Conservation (phyloP, 306 rosid genomes). For the Pterocarpus macrocarpus region DNA sequence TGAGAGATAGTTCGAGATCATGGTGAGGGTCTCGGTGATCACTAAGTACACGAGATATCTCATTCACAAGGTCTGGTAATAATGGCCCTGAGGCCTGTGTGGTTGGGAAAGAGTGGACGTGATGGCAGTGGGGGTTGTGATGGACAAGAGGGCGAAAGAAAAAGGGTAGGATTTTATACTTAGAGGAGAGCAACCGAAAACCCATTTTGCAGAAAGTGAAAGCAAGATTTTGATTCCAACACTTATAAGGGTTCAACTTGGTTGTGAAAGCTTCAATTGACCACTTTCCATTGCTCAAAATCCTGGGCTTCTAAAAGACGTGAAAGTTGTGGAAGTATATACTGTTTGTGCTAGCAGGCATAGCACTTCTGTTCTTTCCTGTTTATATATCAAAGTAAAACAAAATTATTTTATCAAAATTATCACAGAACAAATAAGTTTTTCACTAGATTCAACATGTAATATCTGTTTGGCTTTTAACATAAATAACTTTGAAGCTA, state of each 20-base stretch:
- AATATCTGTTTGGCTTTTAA: background rate
- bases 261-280: constrained; percentile 3
- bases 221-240: background rate
- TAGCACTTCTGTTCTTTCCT: constrained; percentile 34
- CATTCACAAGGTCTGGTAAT: constrained; percentile 69
- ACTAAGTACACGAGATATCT: constrained; percentile 83
- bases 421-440: background rate
- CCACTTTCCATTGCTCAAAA: constrained; percentile 16
- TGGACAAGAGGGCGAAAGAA: constrained; percentile 48
- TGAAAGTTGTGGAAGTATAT: background rate
- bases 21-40: constrained; percentile 83
- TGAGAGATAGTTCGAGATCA: constrained; percentile 73
- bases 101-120: constrained; percentile 42
- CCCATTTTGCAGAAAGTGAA: constrained; percentile 54
- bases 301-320: constrained; percentile 4
- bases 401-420: background rate
- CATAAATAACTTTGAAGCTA: background rate
- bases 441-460: too few relatives aligned
- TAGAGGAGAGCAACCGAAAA: constrained; percentile 47
- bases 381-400: constrained; percentile 2
- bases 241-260: background rate
- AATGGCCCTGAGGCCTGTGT: constrained; percentile 43
- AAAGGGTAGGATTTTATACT: constrained; percentile 41
- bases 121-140: constrained; percentile 39
- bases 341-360: background rate